These are phyloP conservation scores for Leccinum subgranulosum DNA, from an alignment of 768 basidiomycete species.

Conservation along the genomic window DNA sequence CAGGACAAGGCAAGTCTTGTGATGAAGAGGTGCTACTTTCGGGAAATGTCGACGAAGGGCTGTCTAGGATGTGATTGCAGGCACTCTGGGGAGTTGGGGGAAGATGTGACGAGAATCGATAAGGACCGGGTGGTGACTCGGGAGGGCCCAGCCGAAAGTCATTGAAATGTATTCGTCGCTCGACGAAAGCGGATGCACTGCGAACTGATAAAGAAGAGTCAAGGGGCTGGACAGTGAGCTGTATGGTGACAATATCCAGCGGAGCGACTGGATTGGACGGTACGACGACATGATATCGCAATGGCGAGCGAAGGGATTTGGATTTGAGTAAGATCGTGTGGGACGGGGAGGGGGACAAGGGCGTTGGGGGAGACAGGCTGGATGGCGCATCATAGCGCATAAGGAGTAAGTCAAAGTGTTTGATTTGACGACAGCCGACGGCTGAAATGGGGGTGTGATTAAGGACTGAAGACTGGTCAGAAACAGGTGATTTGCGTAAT, in stretches of 20 bases:
- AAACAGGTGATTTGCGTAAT: slow-evolving; percentile 6
- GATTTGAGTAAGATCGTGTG: slow-evolving; percentile 41
- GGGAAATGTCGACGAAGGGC: slow-evolving; percentile 6
- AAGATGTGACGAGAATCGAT: slow-evolving; percentile 17
- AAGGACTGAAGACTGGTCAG: slow-evolving; percentile 47
- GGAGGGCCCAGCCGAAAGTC: slow-evolving; percentile 32
- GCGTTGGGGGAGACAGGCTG: slow-evolving; percentile 34
- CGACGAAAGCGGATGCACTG: slow-evolving; percentile 61
- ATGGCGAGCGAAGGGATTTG: slow-evolving; percentile 54
- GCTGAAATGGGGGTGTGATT: slow-evolving; percentile 61
- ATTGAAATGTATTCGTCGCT: slow-evolving; percentile 65
- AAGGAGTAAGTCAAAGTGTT: slow-evolving; percentile 70
- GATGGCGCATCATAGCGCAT: slow-evolving; percentile 64
- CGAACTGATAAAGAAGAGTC: slow-evolving; percentile 59
- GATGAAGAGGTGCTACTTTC: slow-evolving; percentile 14
- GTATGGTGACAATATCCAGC: slow-evolving; percentile 65
- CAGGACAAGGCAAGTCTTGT: slow-evolving; percentile 18
- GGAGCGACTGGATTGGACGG: slow-evolving; percentile 67
- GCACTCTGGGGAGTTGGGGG: slow-evolving; percentile 26
- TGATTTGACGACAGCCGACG: slow-evolving; percentile 65
- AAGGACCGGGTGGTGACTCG: slow-evolving; percentile 22
- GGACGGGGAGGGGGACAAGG: slow-evolving; percentile 35
- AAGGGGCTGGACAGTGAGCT: slow-evolving; percentile 57
- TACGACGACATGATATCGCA: slow-evolving; percentile 57
- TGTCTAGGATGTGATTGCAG: slow-evolving; percentile 25